These are phyloP conservation scores for Cladosporium colombiae DNA, from an alignment of 2,329 filamentous ascomycete species.

Conservation along the genomic window DNA sequence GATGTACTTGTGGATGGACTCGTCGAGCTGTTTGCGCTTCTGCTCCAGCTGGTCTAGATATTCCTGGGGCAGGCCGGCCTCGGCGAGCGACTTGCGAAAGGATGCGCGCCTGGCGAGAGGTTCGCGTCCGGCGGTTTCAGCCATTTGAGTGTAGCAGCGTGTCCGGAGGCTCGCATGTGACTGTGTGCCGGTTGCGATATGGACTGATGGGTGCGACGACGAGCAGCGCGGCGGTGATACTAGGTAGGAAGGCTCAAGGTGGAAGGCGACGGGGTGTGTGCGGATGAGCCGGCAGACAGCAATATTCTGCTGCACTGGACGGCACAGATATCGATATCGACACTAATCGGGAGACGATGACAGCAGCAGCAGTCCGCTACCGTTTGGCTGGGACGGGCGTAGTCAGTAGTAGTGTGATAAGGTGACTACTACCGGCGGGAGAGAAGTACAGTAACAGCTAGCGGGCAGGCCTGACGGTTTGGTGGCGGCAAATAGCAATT, in stretches of 20 bases:
- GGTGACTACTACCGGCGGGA: slow-evolving; percentile 1
- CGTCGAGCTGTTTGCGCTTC: slow-evolving; percentile 41
- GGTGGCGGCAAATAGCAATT: slow-evolving; percentile 18
- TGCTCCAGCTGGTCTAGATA: slow-evolving; percentile 37
- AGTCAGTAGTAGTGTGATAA: not conserved
- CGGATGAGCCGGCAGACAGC: not conserved
- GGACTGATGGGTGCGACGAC: slow-evolving; percentile 5
- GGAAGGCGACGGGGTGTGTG: not conserved
- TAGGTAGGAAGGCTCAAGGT: not conserved
- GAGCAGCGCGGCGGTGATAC: slow-evolving; percentile 4
- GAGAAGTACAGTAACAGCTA: slow-evolving; percentile 2
- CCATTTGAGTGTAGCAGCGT: slow-evolving; percentile 14
- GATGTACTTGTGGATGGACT: slow-evolving; percentile 42
- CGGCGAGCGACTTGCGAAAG: slow-evolving; percentile 25
- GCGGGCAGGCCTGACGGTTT: slow-evolving; percentile 6
- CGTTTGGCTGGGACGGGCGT: slow-evolving; percentile 9
- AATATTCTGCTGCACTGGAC: not conserved
- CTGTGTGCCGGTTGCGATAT: slow-evolving; percentile 3
- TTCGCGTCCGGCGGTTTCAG: slow-evolving; percentile 19
- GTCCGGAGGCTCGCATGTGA: slow-evolving; percentile 14
- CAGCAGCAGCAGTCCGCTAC: not conserved
- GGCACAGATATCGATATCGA: not conserved
- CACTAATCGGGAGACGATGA: not conserved
- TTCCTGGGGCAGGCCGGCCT: slow-evolving; percentile 32
- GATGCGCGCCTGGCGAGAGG: slow-evolving; percentile 24